These are phyloP conservation scores for Geopyxis carbonaria DNA, from an alignment of 495 filamentous ascomycete genomes.

Conservation along the genomic window DNA sequence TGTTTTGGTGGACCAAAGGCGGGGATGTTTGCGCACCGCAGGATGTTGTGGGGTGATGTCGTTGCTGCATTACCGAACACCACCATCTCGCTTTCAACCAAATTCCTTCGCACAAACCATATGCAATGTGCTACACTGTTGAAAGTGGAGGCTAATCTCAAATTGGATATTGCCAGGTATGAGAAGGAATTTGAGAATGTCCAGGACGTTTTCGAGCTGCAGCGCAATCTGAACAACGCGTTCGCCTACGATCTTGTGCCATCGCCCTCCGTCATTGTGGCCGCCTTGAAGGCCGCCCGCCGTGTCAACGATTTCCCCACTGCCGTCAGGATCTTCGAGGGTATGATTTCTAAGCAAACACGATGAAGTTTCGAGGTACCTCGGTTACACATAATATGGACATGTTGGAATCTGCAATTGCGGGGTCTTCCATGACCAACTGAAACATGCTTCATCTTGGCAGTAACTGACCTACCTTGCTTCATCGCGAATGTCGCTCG, in stretches of 20 bases:
- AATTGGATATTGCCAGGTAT: conserved; percentile 53
- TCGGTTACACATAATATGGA: too few species aligned
- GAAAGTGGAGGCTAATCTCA: conserved; percentile 1
- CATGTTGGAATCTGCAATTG: too few species aligned
- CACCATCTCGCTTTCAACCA: neutral
- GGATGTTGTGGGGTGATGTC: conserved; percentile 15
- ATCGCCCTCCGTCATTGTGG: conserved; percentile 75
- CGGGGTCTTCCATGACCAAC: too few species aligned
- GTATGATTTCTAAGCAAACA: conserved; percentile 35
- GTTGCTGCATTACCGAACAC: too few species aligned
- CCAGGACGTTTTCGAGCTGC: conserved; percentile 98
- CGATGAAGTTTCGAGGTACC: too few species aligned
- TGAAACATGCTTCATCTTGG: too few species aligned
- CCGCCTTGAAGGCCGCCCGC: conserved; percentile 77
- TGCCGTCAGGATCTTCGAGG: conserved; percentile 94
- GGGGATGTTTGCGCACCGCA: neutral
- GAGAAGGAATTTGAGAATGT: conserved; percentile 98
- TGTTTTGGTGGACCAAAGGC: too few species aligned
- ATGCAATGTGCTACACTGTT: neutral
- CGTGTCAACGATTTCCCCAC: conserved; percentile 98
- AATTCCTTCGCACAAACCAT: conserved; percentile 1
- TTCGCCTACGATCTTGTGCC: conserved; percentile 99
- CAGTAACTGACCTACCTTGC: neutral
- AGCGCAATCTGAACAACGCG: conserved; percentile 99
- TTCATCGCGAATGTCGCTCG: neutral